phyloP scores from a whole-genome alignment of 73 alveolate species.

The Diophrys sp. region DNA sequence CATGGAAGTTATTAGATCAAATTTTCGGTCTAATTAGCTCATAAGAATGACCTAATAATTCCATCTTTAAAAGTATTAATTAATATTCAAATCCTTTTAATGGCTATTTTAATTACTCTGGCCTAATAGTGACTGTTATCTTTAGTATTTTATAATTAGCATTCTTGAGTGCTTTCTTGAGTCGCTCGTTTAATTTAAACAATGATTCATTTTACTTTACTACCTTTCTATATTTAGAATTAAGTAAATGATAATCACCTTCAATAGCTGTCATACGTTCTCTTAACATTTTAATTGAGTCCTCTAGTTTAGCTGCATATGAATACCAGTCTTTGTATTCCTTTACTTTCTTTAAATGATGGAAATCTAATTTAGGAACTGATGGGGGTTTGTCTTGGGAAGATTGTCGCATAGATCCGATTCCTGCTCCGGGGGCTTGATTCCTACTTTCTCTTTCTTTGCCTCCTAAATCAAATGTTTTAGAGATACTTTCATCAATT shows the following conservation, averaged over 20 bases:
- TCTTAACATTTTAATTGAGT: slow-evolving; percentile 42
- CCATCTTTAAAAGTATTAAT: no score
- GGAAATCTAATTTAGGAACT: slow-evolving; percentile 49
- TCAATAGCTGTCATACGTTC: slow-evolving; percentile 25
- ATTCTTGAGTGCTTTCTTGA: slow-evolving; percentile 8
- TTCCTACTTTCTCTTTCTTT: slow-evolving; percentile 1
- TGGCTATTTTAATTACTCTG: no score
- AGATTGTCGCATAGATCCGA: slow-evolving; percentile 3
- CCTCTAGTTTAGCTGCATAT: slow-evolving; percentile 50
- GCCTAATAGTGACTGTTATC: no score
- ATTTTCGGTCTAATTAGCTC: no score
- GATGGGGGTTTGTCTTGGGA: slow-evolving; percentile 28
- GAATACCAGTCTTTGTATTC: slow-evolving; percentile 61
- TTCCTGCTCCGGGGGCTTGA: neutral
- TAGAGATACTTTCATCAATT: neutral
- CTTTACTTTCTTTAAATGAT: slow-evolving; percentile 41
- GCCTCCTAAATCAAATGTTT: neutral
- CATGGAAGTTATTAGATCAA: no score
- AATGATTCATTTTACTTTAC: neutral
- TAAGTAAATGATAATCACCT: slow-evolving; percentile 27
- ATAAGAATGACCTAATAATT: no score
- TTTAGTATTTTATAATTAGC: neutral
- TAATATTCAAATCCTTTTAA: no score
- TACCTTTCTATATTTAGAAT: slow-evolving; percentile 6
- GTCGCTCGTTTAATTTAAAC: slow-evolving; percentile 7